Base-by-base conservation (phyloP, 768 basidiomycete species). In the Suillus cothurnatus region DNA sequence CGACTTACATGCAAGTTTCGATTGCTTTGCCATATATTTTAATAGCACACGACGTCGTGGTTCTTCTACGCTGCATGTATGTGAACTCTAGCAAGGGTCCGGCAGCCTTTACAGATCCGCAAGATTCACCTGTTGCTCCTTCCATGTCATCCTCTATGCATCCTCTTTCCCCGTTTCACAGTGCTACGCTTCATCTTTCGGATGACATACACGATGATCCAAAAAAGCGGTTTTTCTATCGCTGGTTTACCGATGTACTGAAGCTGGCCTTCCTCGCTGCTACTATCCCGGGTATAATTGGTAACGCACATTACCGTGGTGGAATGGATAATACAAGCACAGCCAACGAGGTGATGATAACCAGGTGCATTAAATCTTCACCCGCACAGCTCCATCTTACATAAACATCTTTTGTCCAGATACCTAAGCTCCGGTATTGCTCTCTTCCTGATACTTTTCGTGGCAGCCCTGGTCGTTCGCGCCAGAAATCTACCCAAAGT, bases 11-110 rank as follows among this genome's bases (percentile, higher is more conserved):
- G 49, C 72, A 74, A 62, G 64, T 62, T 28, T 65, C 69, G 0
- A 61, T 70, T 47, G 61, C 60, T n/a, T 41, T 70, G 23, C 57
- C 79, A 4, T 79, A 72, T 57, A 74, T 80, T 23, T 72, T 73
- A 12, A 73, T 79, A 50, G 73, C 76, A 11, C 72, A 72, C 65
- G 79, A 81, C 62, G 69, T 80, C 17, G 73, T 78, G 39, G 72
- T 72, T 61, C 70, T 81, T 28, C 61, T 81, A 17, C 74, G 78
- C n/a, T 80, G 78, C 66, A 59, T 80, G 31, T 70, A 82, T 23
- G 73, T 82, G 45, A 81, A 81, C 64, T 71, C 81, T 8, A 81
- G 80, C 1, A 38, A 77, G 60, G 64, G 78, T 67, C 67, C 66
- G 0, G 72, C 78, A 43, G 6, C 71, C 72, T 19, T 72, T 74